Evolutionary conservation across 2,329 filamentous ascomycete genomes (phyloP).

Genomic region (Claviceps capensis): DNA sequence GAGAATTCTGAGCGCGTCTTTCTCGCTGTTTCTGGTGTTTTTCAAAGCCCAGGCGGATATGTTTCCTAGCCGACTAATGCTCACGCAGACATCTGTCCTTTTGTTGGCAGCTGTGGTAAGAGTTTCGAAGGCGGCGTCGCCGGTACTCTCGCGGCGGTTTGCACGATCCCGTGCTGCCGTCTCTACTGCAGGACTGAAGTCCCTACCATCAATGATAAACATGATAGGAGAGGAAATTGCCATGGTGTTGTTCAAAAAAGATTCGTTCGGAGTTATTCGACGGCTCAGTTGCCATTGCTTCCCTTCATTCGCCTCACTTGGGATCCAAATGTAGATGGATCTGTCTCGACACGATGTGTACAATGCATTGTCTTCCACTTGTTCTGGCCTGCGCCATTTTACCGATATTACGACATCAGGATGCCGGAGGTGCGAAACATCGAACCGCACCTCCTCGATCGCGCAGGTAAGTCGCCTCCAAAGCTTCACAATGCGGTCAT

Average conservation of each 20-base stretch:
- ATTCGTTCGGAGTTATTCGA: constrained; percentile 59
- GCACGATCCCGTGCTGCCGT: constrained; percentile 49
- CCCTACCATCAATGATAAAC: constrained; percentile 70
- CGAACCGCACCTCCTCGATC: constrained; percentile 70
- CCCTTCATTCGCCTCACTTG: constrained; percentile 55
- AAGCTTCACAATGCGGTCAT: constrained; percentile 79
- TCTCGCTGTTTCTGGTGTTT: constrained; percentile 60
- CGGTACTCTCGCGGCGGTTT: constrained; percentile 42
- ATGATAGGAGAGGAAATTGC: constrained; percentile 26
- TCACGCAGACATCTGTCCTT: constrained; percentile 74
- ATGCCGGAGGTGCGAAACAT: constrained; percentile 82
- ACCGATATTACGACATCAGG: constrained; percentile 66
- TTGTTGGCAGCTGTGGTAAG: constrained; percentile 76
- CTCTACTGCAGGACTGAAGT: constrained; percentile 68
- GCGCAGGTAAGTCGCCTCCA: constrained; percentile 84
- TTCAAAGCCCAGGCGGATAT: constrained; percentile 92
- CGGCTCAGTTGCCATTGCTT: constrained; percentile 70
- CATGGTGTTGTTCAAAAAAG: constrained; percentile 39
- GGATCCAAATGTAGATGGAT: constrained; percentile 69
- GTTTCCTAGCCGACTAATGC: constrained; percentile 68
- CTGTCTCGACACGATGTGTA: constrained; percentile 82
- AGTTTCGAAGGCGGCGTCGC: constrained; percentile 66
- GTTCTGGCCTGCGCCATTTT: constrained; percentile 72
- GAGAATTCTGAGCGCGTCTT: constrained; percentile 58
- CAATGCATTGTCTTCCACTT: constrained; percentile 71